Base-by-base conservation (phyloP, 352 stramenopile species). In the Phytophthora fragariaefolia region DNA sequence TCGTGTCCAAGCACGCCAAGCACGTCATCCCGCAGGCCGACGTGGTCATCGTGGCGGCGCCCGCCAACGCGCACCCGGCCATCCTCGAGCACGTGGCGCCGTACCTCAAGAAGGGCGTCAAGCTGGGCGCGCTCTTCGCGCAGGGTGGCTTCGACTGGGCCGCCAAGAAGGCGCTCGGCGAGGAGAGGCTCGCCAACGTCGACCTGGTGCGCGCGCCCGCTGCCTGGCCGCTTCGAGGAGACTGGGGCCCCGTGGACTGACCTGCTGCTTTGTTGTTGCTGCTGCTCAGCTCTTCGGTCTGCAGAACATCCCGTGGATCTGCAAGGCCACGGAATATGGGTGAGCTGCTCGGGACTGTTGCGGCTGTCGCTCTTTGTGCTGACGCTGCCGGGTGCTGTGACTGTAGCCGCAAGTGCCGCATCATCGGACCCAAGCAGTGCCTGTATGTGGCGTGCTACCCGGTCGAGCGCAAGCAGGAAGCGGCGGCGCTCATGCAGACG, bases 231-330 rank as follows among this genome's bases (percentile, higher is more conserved):
- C 20, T 13, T 40, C 17, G 20, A 43, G 4, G 15, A 43, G 34
- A 34, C 34, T 43, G 34, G n/a, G 28, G 34, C 13, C 7, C 34
- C 20, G 15, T 18, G 15, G 46, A 56, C 42, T 63, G 17, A 38
- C 23, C 30, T 46, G 13, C 38, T 18, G 42, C 17, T 18, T 40
- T 47, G 22, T 51, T 68, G n/a, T 45, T 67, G 6, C 43, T 52
- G 18, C 47, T 53, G 20, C 66, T 47, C 58, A 93, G 82, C 82
- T 98, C 55, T 97, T 98, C 59, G 92, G 92, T 58, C 75, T 98
- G 28, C 92, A 98, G 64, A 98, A 98, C 83, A 98, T 98, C 66
- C 92, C 92, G 47, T 98, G 92, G 92, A 97, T 98, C 73, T 98
- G 92, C 82, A 97, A 97, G 74, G 85, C 87, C 27, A 90, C 82